These are phyloP conservation scores for Calonectria hawksworthii DNA, from an alignment of 2,329 filamentous ascomycete species.

Conservation along the genomic window DNA sequence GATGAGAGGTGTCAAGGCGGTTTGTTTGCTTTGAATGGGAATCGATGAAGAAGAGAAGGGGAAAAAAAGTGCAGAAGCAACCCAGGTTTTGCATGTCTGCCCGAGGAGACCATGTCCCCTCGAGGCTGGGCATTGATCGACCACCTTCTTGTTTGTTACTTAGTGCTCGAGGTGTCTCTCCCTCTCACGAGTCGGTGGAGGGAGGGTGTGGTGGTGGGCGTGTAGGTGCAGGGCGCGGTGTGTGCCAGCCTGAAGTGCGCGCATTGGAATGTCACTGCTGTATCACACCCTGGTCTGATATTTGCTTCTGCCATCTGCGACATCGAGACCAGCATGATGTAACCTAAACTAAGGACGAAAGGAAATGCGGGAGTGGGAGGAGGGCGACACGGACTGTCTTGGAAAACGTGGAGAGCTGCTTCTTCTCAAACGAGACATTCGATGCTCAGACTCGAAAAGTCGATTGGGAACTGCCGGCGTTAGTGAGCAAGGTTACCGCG, in stretches of 20 bases:
- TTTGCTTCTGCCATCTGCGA: constrained; percentile 39
- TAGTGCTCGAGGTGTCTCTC: constrained; percentile 5
- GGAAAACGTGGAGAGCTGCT: constrained; percentile 15
- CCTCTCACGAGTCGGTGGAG: constrained; percentile 12
- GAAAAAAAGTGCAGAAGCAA: neutral
- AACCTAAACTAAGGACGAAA: constrained; percentile 22
- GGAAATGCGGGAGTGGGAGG: constrained; percentile 28
- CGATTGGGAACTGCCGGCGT: neutral
- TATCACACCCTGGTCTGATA: constrained; percentile 29
- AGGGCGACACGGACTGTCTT: constrained; percentile 11
- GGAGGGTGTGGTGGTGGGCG: constrained; percentile 8
- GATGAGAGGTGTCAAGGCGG: neutral
- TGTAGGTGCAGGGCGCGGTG: constrained; percentile 25
- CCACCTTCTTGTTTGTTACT: constrained; percentile 2
- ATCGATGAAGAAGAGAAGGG: neutral
- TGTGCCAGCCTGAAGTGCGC: constrained; percentile 17
- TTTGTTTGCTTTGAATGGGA: neutral
- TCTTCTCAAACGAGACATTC: constrained; percentile 8
- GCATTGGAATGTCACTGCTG: constrained; percentile 30
- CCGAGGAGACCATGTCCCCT: neutral
- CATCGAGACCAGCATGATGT: constrained; percentile 35
- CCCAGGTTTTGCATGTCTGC: neutral
- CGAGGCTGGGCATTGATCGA: constrained; percentile 7
- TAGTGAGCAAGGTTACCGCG: neutral
- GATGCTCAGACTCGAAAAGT: neutral